These are phyloP conservation scores for Ambrosiella cleistominuta DNA, from an alignment of 2,329 filamentous ascomycete genomes.

Conservation along the genomic window DNA sequence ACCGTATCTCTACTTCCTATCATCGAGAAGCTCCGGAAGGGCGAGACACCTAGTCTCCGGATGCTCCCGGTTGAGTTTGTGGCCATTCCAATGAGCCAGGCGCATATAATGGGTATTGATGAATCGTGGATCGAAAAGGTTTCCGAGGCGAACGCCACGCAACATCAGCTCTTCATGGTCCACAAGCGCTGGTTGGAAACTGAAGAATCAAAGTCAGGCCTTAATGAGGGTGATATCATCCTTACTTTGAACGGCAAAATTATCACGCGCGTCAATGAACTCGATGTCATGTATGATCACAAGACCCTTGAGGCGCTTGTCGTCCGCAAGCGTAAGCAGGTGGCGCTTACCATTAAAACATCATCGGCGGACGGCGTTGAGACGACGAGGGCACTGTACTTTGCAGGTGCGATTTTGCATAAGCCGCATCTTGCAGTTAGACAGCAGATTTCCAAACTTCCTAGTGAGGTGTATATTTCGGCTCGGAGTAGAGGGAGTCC, in stretches of 20 bases:
- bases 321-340: slow-evolving; percentile 66
- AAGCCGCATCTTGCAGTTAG: slow-evolving; percentile 88
- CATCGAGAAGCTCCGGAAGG: slow-evolving; percentile 68
- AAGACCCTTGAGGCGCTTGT: slow-evolving; percentile 69
- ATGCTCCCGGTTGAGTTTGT: slow-evolving; percentile 92
- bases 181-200: slow-evolving; percentile 66
- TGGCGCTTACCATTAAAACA: slow-evolving; percentile 61
- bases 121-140: slow-evolving; percentile 93
- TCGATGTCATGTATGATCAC: slow-evolving; percentile 92
- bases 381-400: slow-evolving; percentile 78
- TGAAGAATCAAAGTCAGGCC: slow-evolving; percentile 22
- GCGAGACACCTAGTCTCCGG: slow-evolving; percentile 60
- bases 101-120: slow-evolving; percentile 87
- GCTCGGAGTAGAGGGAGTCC: slow-evolving; percentile 70
- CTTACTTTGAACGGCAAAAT: slow-evolving; percentile 80
- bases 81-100: slow-evolving; percentile 91
- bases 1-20: slow-evolving; percentile 80
- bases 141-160: slow-evolving; percentile 69
- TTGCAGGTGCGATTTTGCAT: slow-evolving; percentile 88
- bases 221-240: slow-evolving; percentile 83
- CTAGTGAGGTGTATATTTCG: slow-evolving; percentile 91
- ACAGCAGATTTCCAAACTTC: slow-evolving; percentile 91
- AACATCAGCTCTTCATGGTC: slow-evolving; percentile 97
- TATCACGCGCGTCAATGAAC: slow-evolving; percentile 79
- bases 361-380: slow-evolving; percentile 81